Base-by-base conservation (phyloP, 2,329 filamentous ascomycete genomes). In the Penicillium nordicum region DNA sequence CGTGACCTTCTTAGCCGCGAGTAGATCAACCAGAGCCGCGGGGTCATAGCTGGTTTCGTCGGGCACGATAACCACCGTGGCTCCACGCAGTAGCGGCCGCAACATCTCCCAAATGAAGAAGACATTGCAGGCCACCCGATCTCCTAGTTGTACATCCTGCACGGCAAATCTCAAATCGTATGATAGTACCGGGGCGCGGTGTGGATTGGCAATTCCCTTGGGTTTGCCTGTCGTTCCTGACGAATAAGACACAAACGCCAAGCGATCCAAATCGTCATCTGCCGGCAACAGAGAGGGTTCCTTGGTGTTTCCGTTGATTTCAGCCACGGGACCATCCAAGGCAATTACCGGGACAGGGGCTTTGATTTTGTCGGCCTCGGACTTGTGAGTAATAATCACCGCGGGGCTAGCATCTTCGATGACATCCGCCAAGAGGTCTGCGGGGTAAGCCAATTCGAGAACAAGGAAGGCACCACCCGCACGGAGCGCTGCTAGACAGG, bases 71-170 rank as follows among this genome's bases (percentile, higher is more conserved):
- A 92, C 82, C 5, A 90, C 87, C 0, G 89, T 90, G 3, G 88
- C 89, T 63, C 89, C 89, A 53, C 89, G 83, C 53, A 93, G 70
- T 43, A 93, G 78, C 9, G 89, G 89, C 5, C 89, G 87, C 53
- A 93, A 72, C 55, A 92, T 92, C 71, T 93, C 89, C 89, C 89
- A 93, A 45, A 92, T 81, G 69, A 93, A 93, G 72, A 92, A 93
- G 57, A 92, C 89, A 77, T 92, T 93, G 76, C 89, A 92, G n/a
- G 89, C 89, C 11, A 92, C 88, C 7, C 89, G 83, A 63, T 92
- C 89, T 16, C 88, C 88, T 0, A 86, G 86, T 18, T 81, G 74
- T 3, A 90, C 77, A 69, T 92, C 86, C 62, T 85, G 88, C 47
- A 92, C 72, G 10, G 76, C 78, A 67, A 92, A 92, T 71, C 89